phyloP scores from a whole-genome alignment of 1,284 basidiomycete genomes.

The Boletellus sp. region DNA sequence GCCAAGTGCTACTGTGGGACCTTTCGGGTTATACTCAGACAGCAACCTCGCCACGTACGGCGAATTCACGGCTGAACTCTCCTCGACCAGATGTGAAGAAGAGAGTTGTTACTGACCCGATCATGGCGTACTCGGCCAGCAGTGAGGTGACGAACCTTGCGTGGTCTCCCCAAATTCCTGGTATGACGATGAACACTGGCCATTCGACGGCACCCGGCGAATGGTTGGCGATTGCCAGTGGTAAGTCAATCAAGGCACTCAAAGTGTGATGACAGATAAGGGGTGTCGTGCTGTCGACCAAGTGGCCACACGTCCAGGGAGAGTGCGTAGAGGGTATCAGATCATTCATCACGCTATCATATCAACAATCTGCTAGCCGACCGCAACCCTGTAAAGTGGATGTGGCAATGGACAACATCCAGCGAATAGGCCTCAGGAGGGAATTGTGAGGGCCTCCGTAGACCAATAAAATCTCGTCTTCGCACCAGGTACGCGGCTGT shows the following conservation, averaged over 20 bases:
- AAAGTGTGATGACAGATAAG: conserved; percentile 51
- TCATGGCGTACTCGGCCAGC: conserved; percentile 79
- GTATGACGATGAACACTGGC: conserved; percentile 68
- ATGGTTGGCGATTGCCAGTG: conserved; percentile 88
- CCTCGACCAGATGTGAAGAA: conserved; percentile 75
- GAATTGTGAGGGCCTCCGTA: too few species aligned
- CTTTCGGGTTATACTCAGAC: conserved; percentile 61
- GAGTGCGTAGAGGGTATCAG: not conserved
- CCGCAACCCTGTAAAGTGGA: not conserved
- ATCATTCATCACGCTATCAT: not conserved
- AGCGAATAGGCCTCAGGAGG: too few species aligned
- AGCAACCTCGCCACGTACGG: conserved; percentile 57
- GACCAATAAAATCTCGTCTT: too few species aligned
- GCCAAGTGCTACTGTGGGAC: conserved; percentile 89
- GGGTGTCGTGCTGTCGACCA: not conserved
- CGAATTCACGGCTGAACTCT: conserved; percentile 66
- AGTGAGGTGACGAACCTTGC: conserved; percentile 84
- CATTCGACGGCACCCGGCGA: conserved; percentile 74
- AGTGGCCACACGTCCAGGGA: not conserved
- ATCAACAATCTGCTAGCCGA: not conserved
- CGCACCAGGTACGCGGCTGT: too few species aligned
- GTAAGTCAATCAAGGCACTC: conserved; percentile 77
- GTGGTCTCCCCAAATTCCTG: conserved; percentile 78
- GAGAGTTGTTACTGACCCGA: conserved; percentile 65
- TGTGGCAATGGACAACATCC: too few species aligned